Percentiles rank a stretch among this genome's conserved stretches.
These are phyloP conservation scores for Cytospora piceae DNA, from an alignment of 2,329 filamentous ascomycete species.

Conservation along the genomic window DNA sequence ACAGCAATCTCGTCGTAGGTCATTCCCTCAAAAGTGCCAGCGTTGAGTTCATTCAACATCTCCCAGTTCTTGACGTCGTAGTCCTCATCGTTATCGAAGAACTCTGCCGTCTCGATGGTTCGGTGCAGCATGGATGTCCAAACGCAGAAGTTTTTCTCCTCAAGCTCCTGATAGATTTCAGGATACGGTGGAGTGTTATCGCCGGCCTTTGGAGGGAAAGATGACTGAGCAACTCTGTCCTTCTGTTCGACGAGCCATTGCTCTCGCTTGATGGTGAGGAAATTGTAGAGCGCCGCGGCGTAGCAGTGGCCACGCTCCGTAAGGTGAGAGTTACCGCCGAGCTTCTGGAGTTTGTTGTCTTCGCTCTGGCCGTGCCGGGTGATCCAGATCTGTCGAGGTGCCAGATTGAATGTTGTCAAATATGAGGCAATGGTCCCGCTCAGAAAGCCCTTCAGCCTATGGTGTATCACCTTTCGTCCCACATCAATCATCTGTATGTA, in stretches of 20 bases:
- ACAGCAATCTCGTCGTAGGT: slow-evolving; percentile 88
- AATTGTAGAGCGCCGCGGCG: slow-evolving; percentile 76
- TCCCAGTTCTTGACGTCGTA: slow-evolving; percentile 75
- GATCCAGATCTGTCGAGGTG: slow-evolving; percentile 96
- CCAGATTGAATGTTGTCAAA: slow-evolving; percentile 93
- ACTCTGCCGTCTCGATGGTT: slow-evolving; percentile 71
- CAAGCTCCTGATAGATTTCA: slow-evolving; percentile 70
- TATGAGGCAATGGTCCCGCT: slow-evolving; percentile 93
- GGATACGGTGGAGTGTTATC: slow-evolving; percentile 96
- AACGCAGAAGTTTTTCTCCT: slow-evolving; percentile 91
- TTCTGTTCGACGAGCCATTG: slow-evolving; percentile 84
- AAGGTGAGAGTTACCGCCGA: slow-evolving; percentile 87
- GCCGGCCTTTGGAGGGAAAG: slow-evolving; percentile 87
- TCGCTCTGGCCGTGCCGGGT: slow-evolving; percentile 90
- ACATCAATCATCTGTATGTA: slow-evolving; percentile 99
- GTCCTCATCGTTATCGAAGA: slow-evolving; percentile 71
- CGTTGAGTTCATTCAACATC: slow-evolving; percentile 96
- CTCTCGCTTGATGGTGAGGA: slow-evolving; percentile 79
- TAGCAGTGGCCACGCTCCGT: slow-evolving; percentile 82
- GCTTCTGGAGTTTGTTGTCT: slow-evolving; percentile 85
- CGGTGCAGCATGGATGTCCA: slow-evolving; percentile 98
- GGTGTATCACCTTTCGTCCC: slow-evolving; percentile 88
- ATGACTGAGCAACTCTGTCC: slow-evolving; percentile 73
- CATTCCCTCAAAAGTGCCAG: slow-evolving; percentile 90
- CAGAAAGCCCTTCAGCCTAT: slow-evolving; percentile 89